Conservation (phyloP, 169 alveolate genomes). For the Plasmodium gaboni region DNA sequence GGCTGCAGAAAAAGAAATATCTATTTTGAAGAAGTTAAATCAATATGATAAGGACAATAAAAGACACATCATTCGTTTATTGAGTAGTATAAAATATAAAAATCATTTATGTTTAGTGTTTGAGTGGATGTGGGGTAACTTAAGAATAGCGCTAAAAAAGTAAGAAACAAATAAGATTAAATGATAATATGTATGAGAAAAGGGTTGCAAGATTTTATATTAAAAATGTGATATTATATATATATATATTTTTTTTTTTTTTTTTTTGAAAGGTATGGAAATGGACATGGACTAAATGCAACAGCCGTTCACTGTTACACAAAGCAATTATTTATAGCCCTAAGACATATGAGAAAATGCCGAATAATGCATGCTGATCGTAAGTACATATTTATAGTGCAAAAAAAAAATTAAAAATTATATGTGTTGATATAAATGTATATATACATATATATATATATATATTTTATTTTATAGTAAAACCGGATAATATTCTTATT, state of each 20-base stretch:
- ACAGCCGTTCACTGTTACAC: constrained; percentile 88
- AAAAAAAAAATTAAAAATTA: neutral
- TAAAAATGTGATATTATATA: neutral
- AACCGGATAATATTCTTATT: constrained; percentile 97
- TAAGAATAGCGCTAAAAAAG: constrained; percentile 89
- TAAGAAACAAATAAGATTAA: constrained; percentile 36
- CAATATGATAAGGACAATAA: constrained; percentile 87
- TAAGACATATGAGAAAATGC: constrained; percentile 87
- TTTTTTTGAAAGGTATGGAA: constrained; percentile 82
- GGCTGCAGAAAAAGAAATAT: constrained; percentile 93
- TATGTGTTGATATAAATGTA: neutral
- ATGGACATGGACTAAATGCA: constrained; percentile 88
- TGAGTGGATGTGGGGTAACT: constrained; percentile 93
- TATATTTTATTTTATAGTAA: constrained; percentile 77
- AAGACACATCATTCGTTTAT: constrained; percentile 88
- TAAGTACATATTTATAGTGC: constrained; percentile 68
- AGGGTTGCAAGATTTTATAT: neutral
- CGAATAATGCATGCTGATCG: constrained; percentile 91
- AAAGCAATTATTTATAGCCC: constrained; percentile 88
- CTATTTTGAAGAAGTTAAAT: constrained; percentile 86
- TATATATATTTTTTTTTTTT: neutral
- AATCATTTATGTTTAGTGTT: constrained; percentile 93
- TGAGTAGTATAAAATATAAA: constrained; percentile 86
- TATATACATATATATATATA: constrained; percentile 6
- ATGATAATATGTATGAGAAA: constrained; percentile 1